phyloP scores from a whole-genome alignment of 208 protist genomes.

The Leishmania major region DNA sequence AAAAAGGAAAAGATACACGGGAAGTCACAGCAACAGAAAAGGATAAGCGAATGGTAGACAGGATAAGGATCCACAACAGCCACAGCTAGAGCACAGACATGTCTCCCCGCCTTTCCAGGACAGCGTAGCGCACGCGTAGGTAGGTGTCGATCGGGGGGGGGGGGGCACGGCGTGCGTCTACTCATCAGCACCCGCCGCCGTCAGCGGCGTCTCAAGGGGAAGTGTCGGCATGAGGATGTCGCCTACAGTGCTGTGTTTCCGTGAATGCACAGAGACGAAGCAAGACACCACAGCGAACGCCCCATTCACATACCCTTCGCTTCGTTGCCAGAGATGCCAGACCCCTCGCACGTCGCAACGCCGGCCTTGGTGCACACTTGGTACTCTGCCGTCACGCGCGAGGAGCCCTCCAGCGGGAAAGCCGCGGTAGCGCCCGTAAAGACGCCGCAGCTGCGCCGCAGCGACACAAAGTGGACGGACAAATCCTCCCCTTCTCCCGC shows the following conservation, averaged over 20 bases:
- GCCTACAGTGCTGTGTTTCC: no score
- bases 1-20: background rate
- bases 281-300: no score
- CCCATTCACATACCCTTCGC: background rate
- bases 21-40: background rate
- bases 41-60: no score
- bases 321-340: constrained; percentile 13
- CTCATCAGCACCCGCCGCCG: no score
- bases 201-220: background rate
- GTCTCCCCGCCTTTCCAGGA: no score
- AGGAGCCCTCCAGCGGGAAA: constrained; percentile 17
- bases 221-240: background rate
- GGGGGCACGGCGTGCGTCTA: background rate
- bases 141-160: background rate
- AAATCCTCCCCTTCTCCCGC: constrained; percentile 38
- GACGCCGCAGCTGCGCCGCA: constrained; percentile 26
- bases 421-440: constrained; percentile 10
- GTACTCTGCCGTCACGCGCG: constrained; percentile 24
- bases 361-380: constrained; percentile 20
- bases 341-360: constrained; percentile 14
- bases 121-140: background rate
- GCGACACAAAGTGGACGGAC: constrained; percentile 24
- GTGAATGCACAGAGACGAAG: background rate
- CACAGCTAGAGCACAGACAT: no score
- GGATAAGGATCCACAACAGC: no score